Base-by-base conservation (phyloP, 768 basidiomycete species). In the Trametes cingulata region DNA sequence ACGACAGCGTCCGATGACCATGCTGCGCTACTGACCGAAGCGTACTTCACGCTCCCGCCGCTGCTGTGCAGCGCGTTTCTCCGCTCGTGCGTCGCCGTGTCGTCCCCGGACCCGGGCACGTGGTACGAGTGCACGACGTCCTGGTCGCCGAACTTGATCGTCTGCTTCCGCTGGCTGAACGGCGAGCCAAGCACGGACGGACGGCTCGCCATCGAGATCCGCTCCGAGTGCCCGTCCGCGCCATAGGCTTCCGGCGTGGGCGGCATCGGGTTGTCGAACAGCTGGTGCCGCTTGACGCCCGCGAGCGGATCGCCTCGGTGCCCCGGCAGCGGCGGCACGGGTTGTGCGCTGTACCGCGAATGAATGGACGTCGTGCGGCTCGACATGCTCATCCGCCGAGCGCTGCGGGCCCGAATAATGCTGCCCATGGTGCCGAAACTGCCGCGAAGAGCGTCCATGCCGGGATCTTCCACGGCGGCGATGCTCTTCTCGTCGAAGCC, bases 371-470 rank as follows among this genome's bases (percentile, higher is more conserved):
- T 56, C n/a, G 46, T 51, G n/a, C 63, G 61, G 36, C 62, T 66
- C 15, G 53, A 60, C 68, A 70, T 69, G 61, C 71, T 72, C 66
- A 72, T 66, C 37, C 68, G 51, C 27, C 65, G 63, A 15, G 78
- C 80, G 61, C 79, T 86, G 50, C 82, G 78, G 0, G 87, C 88
- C 10, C 88, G 82, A 19, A 96, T 93, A 68, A 98, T 90, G 70
- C 90, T 93, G 17, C 97, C 95, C 42, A 98, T 79, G 0, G 95
- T 83, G 4, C 95, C 94, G 67, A 95, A 95, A 2, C 90, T 90
- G 15, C 96, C 95, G 17, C 97, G 84, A 0, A 98, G 81, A 1
- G 95, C 83, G 62, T 94, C 95, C 72, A 97, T 90, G 2, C 95
- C 95, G 0, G 96, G 95, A 65, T 98, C 93, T 72, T 98, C 94